Base-by-base conservation (phyloP, 2,329 filamentous ascomycete species). In the Cytospora mali region DNA sequence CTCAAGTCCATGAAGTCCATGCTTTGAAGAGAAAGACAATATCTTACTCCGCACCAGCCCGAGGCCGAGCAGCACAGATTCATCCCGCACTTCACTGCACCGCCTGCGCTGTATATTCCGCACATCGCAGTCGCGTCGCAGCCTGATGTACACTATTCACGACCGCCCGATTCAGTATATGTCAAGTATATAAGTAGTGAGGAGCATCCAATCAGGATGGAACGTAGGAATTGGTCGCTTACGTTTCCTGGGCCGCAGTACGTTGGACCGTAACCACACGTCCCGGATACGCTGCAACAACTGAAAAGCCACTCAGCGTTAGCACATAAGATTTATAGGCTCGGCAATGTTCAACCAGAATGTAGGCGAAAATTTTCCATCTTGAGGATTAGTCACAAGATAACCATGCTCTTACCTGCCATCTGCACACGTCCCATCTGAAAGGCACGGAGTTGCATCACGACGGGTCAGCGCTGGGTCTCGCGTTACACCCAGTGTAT, bases 81-180 rank as follows among this genome's bases (percentile, higher is more conserved):
- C 61, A 75, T 62, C 13, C 68, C 68, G 50, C 72, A 75, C n/a
- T 57, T 61, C 10, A 65, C 48, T 1, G 66, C 58, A 4, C 65
- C 69, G 25, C 63, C 63, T 4, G 59, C 68, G 59, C 46, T 68
- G 27, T 62, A 62, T 11, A 51, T 64, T 18, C 74, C 74, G 58
- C 74, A 76, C 67, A 72, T 70, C 27, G 74, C 72, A 10, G 64
- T 69, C 3, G 74, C 70, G 48, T 73, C 66, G 46, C 69, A 39
- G 18, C 33, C 33, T 39, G 33, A 13, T 25, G 27, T 25, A 50
- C 21, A 50, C 48, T 23, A 4, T 13, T 25, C 23, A 25, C 21
- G 5, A 3, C 21, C n/a, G 14, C 9, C 48, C 1, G 2, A 50
- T 3, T 23, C 21, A 39, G 33, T 39, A 39, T 33, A 33, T 33